These are phyloP conservation scores for Nepenthes gracilis DNA, from an alignment of 148 eudicot species.

Conservation along the genomic window DNA sequence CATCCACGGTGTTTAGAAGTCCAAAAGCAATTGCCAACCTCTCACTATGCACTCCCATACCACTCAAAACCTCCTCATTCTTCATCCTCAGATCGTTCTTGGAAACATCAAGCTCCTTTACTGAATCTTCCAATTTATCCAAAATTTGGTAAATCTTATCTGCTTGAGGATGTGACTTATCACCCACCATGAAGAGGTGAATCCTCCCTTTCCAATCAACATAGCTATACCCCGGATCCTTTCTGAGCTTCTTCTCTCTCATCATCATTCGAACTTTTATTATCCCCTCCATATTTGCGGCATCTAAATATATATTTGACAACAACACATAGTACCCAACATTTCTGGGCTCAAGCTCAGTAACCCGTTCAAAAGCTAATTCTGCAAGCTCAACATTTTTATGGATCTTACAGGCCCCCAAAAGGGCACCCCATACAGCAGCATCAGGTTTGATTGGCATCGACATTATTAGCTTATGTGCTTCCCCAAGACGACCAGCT, in stretches of 20 bases:
- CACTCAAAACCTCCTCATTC: slow-evolving; percentile 15
- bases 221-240: slow-evolving; percentile 70
- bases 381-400: slow-evolving; percentile 51
- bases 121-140: slow-evolving; percentile 31
- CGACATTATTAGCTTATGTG: slow-evolving; percentile 39
- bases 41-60: slow-evolving; percentile 54
- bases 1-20: slow-evolving; percentile 28
- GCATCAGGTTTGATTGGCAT: slow-evolving; percentile 68
- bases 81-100: slow-evolving; percentile 10
- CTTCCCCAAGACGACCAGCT: slow-evolving; percentile 65
- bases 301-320: slow-evolving; percentile 54
- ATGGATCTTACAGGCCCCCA: slow-evolving; percentile 81
- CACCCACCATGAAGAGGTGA: slow-evolving; percentile 69
- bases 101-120: slow-evolving; percentile 11
- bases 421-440: slow-evolving; percentile 78
- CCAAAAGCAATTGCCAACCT: slow-evolving; percentile 68
- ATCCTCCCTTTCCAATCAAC: slow-evolving; percentile 44
- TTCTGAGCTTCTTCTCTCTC: slow-evolving; percentile 49
- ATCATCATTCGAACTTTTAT: slow-evolving; percentile 44
- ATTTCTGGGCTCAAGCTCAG: slow-evolving; percentile 57
- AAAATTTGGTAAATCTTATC: slow-evolving; percentile 43
- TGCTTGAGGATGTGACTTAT: slow-evolving; percentile 46
- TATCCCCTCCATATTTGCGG: slow-evolving; percentile 27
- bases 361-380: slow-evolving; percentile 40
- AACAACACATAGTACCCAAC: slow-evolving; percentile 59